These are phyloP conservation scores for Pythium aristosporum DNA, from an alignment of 352 stramenopile species.

Conservation along the genomic window DNA sequence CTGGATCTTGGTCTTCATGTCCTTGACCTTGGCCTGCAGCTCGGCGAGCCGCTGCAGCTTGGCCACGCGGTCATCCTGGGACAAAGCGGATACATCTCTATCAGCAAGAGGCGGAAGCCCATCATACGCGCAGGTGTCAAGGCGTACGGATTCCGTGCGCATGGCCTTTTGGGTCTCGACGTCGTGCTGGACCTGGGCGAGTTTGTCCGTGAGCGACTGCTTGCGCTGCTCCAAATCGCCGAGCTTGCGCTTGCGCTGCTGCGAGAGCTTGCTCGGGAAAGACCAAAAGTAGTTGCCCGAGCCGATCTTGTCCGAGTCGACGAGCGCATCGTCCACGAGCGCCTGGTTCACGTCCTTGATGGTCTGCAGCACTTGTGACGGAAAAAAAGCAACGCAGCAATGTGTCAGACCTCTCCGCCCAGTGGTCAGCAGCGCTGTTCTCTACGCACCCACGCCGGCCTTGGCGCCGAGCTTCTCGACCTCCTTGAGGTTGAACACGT, in stretches of 20 bases:
- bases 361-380: conserved; percentile 76
- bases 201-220: conserved; percentile 35
- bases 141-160: conserved; percentile 58
- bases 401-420: too few relatives aligned
- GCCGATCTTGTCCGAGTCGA: conserved; percentile 87
- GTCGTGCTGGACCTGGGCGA: conserved; percentile 45
- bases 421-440: neutral
- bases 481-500: conserved; percentile 87
- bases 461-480: conserved; percentile 85
- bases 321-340: conserved; percentile 76
- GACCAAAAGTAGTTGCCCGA: conserved; percentile 90
- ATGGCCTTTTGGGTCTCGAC: conserved; percentile 49
- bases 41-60: conserved; percentile 59
- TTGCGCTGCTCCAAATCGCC: conserved; percentile 61
- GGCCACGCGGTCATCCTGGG: conserved; percentile 55
- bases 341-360: conserved; percentile 89
- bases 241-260: conserved; percentile 78
- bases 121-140: neutral
- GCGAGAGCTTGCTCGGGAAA: conserved; percentile 80
- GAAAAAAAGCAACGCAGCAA: neutral
- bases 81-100: neutral
- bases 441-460: conserved; percentile 66
- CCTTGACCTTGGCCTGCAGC: conserved; percentile 49
- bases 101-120: neutral
- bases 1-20: conserved; percentile 53